Percentiles rank a stretch among this genome's conserved stretches.
These are phyloP conservation scores for Kodamaea suecica DNA, from an alignment of 1,139 yeast genomes.

Conservation along the genomic window DNA sequence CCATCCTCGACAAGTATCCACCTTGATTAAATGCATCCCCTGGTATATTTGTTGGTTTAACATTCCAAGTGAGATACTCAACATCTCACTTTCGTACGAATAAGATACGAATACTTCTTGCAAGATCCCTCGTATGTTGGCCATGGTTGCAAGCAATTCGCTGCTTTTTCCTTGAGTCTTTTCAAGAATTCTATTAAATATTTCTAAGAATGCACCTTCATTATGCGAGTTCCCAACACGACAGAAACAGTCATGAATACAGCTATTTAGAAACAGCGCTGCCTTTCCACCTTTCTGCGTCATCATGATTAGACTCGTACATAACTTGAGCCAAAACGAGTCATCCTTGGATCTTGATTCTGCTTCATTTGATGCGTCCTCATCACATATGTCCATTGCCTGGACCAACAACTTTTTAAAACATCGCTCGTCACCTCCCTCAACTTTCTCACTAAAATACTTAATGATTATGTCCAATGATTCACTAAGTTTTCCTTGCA, in stretches of 20 bases:
- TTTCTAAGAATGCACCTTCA: constrained; percentile 42
- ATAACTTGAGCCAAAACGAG: constrained; percentile 30
- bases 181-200: constrained; percentile 50
- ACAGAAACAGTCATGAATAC: constrained; percentile 53
- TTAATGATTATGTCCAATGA: constrained; percentile 28
- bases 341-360: too few relatives aligned
- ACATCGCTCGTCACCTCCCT: constrained; percentile 11
- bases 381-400: constrained; percentile 36
- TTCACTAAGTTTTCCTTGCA: constrained; percentile 8
- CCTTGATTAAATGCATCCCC: constrained; percentile 39
- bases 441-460: constrained; percentile 15
- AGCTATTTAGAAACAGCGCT: constrained; percentile 33
- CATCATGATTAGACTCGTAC: constrained; percentile 2
- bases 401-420: constrained; percentile 19
- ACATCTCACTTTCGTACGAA: constrained; percentile 58
- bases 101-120: constrained; percentile 64
- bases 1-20: constrained; percentile 57
- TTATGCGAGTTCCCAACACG: constrained; percentile 25
- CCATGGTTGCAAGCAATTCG: constrained; percentile 20
- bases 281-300: constrained; percentile 1
- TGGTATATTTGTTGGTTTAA: constrained; percentile 53
- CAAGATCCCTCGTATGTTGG: constrained; percentile 59
- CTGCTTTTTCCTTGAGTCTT: constrained; percentile 19
- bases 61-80: constrained; percentile 51
- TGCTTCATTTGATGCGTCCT: constrained; percentile 25